Base-by-base conservation (phyloP, 78 protist genomes). In the Tieghemostelium lacteum region DNA sequence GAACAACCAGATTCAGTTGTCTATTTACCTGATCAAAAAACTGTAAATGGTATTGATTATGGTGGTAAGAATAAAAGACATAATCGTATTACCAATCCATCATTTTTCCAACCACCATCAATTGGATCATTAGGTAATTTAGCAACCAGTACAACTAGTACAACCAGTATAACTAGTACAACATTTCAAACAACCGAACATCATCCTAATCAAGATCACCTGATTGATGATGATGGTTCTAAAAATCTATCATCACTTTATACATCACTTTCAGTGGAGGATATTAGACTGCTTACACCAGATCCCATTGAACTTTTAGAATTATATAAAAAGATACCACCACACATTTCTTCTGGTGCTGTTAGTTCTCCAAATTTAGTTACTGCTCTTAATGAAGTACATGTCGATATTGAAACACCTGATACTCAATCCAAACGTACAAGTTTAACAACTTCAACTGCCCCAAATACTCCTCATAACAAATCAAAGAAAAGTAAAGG, bases 31-130 rank as follows among this genome's bases (percentile, higher is more conserved):
- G 85, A 37, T 26, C 66, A 74, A 36, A n/a, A n/a, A n/a, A 33
- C 66, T 33, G n/a, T 37, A 74, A 42, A 36, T 28, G 58, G 19
- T 8, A 74, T 57, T 57, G 83, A 73, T 37, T 73, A 73, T 57
- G 83, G 83, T 37, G 83, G 83, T 17, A 39, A 28, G 37, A 74
- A 60, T n/a, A 49, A 55, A 33, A 29, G 31, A 37, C 50, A 66
- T 20, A 66, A 69, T 45, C 63, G 39, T 40, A 83, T 83, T 10
- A 55, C 54, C 24, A 83, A 60, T 28, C 73, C 78, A 8, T 64
- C 65, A 19, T 83, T 83, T 73, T 83, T 83, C 28, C 45, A 42
- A 50, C 91, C 91, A 60, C 91, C 91, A 8, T 34, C 72, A 7
- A 36, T 6, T 12, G 37, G 58, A 45, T 6, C 78, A 57, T 57